A percentile compares a stretch with the other conserved stretches of the same genome.
Evolutionary conservation across 192 early-diverging fungal species (phyloP).

Genomic region (Podila horticola): DNA sequence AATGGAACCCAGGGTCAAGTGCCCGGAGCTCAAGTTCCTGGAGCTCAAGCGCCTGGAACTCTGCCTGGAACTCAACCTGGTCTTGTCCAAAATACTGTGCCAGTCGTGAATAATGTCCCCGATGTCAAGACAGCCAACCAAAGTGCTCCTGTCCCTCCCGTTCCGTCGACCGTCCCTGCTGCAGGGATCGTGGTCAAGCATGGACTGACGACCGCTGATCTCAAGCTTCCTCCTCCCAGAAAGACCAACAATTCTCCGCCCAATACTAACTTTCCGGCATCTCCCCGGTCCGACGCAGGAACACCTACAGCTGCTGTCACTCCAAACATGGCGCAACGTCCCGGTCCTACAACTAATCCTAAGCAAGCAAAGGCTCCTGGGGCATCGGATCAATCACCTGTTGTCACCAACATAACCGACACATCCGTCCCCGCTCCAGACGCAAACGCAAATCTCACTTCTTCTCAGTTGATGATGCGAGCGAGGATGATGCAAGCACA

Average conservation of each 20-base stretch:
- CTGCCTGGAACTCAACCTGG: too few species aligned
- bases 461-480: slow-evolving; percentile 16
- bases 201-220: slow-evolving; percentile 38
- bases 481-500: slow-evolving; percentile 12
- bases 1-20: too few species aligned
- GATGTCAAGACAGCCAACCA: background rate
- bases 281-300: slow-evolving; percentile 26
- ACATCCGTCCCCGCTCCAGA: background rate
- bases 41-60: too few species aligned
- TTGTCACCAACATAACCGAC: background rate
- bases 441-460: slow-evolving; percentile 6
- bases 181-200: slow-evolving; percentile 16
- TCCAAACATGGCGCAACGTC: background rate
- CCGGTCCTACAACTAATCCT: background rate
- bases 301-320: slow-evolving; percentile 8
- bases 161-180: background rate
- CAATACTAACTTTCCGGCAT: slow-evolving; percentile 20
- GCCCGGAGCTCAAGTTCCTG: too few species aligned
- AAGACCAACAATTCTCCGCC: slow-evolving; percentile 39
- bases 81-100: background rate
- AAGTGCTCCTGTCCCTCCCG: slow-evolving; percentile 7
- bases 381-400: background rate
- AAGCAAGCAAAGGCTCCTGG: background rate
- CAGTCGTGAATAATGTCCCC: background rate
- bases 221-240: slow-evolving; percentile 36